Conservation (phyloP, 306 rosid genomes). For the Fagus sylvatica region DNA sequence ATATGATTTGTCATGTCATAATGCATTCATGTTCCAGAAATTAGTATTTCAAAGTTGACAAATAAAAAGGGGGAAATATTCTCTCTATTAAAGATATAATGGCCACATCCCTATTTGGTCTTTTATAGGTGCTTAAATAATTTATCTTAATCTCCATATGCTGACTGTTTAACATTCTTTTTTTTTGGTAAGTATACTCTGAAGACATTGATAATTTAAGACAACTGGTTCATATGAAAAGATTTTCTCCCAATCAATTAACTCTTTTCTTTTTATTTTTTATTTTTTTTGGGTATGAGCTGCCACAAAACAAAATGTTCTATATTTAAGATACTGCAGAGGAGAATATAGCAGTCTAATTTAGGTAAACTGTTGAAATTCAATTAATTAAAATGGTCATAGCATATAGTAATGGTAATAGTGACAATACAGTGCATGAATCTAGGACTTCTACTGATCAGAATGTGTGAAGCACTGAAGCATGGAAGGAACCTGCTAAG, state of each 20-base stretch:
- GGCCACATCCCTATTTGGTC: neutral
- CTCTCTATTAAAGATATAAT: too few relatives aligned
- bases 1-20: conserved; percentile 1
- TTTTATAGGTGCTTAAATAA: neutral
- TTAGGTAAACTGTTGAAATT: neutral
- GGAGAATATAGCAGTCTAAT: too few relatives aligned
- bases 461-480: neutral
- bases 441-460: neutral
- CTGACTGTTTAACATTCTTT: neutral
- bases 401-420: neutral
- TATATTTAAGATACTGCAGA: neutral
- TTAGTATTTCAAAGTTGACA: neutral
- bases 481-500: neutral
- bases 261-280: neutral
- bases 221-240: neutral
- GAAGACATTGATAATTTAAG: neutral
- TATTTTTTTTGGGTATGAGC: neutral
- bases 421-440: neutral
- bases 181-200: neutral
- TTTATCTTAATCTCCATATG: neutral
- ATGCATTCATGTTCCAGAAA: neutral
- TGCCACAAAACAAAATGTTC: neutral
- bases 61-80: neutral
- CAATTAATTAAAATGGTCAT: neutral
- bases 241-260: neutral